Evolutionary conservation across 495 filamentous ascomycete genomes (phyloP), one percentile per base, ranked within the genome.

Genomic region (Neurospora terricola): DNA sequence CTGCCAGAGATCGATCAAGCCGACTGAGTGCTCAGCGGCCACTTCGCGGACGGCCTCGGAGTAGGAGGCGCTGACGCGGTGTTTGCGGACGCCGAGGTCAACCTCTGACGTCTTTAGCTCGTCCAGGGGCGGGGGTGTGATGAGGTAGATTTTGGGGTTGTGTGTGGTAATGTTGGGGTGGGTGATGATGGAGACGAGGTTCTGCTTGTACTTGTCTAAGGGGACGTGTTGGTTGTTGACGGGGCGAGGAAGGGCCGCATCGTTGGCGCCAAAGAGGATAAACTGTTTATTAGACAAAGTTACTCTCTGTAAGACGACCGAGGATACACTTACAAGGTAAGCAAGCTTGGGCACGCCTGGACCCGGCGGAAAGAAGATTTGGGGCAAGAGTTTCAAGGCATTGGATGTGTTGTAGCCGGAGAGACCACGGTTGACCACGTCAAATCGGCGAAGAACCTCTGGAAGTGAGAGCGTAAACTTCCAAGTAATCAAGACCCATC

Each of bases 191-290:
- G 82, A 81, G 69, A 80, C 85, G 69, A 97, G 80, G 76, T 96
- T 97, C 72, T 85, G 82, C 76, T 88, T 89, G 83, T 90, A 97
- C 72, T 87, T 82, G 5, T 89, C 86, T 23, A 95, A 81, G 3
- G 92, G 88, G n/a, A 97, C 87, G 77, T 93, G 87, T 78, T 97
- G 94, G 7, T 82, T 80, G 72, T 84, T 88, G 27, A 81, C 82
- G 16, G 85, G 82, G 48, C 84, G 81, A 23, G 84, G 84, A n/a
- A 94, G 76, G 71, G 85, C 86, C 8, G 94, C 90, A 79, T 97
- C 94, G 78, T 97, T 97, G 77, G 94, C 92, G 21, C 94, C 94
- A 73, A 97, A 89, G 77, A 96, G 93, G 74, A 97, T 83, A 30
- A 90, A 85, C 92, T 54, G 10, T 40, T 69, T 54, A 66, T 71